Conservation (phyloP, 495 filamentous ascomycete species). For the Acidomyces sp. region DNA sequence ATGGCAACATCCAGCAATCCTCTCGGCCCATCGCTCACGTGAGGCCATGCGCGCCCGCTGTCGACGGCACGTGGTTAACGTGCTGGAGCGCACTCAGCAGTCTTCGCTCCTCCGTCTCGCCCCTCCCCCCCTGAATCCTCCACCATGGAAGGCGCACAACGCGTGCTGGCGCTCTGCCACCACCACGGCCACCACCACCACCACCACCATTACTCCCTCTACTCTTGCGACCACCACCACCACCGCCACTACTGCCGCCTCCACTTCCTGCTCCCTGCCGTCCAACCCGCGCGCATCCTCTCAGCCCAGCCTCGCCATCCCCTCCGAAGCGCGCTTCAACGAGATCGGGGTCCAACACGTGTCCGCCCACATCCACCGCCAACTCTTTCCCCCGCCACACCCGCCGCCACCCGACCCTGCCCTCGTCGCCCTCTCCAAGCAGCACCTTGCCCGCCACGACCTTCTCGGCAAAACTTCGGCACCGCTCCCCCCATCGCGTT, state of each 20-base stretch:
- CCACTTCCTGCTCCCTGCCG: not conserved
- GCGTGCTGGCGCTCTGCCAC: too few relatives aligned
- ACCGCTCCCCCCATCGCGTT: slow-evolving; percentile 64
- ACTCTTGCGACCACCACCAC: not conserved
- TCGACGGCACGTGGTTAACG: slow-evolving; percentile 13
- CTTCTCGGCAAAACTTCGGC: slow-evolving; percentile 79
- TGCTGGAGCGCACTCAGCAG: slow-evolving; percentile 18
- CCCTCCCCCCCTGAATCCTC: slow-evolving; percentile 1
- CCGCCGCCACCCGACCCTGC: slow-evolving; percentile 46
- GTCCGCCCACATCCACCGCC: slow-evolving; percentile 63
- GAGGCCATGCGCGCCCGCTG: slow-evolving; percentile 16
- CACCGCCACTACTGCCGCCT: not conserved
- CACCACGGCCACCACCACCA: slow-evolving; percentile 9
- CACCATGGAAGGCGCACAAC: too few relatives aligned
- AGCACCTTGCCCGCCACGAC: slow-evolving; percentile 77
- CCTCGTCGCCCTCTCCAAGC: slow-evolving; percentile 62
- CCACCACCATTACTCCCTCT: not conserved
- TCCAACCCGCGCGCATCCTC: not conserved
- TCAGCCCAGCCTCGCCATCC: slow-evolving; percentile 26
- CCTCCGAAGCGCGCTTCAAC: slow-evolving; percentile 59
- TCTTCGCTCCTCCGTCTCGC: slow-evolving; percentile 15
- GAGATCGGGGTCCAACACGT: slow-evolving; percentile 91
- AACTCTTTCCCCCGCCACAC: slow-evolving; percentile 54
- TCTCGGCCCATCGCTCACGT: not conserved
- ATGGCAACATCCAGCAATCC: too few relatives aligned